These are phyloP conservation scores for Euphorbia peplus DNA, from an alignment of 345 rosid genomes.

Conservation along the genomic window DNA sequence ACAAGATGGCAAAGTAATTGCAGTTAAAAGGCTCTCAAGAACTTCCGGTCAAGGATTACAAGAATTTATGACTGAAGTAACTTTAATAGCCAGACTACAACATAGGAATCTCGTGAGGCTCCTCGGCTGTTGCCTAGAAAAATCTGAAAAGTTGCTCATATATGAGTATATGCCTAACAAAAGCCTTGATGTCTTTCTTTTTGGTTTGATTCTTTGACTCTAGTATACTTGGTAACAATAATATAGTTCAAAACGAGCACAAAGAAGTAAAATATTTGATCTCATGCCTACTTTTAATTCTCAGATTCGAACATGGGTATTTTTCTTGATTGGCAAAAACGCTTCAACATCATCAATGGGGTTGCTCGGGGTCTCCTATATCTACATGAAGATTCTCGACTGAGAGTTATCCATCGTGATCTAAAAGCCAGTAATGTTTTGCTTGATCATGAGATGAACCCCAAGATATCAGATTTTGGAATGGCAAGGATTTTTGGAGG, in stretches of 20 bases:
- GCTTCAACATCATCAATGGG: slow-evolving; percentile 33
- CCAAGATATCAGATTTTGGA: slow-evolving; percentile 38
- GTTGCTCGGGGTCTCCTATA: slow-evolving; percentile 39
- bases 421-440: slow-evolving; percentile 32
- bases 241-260: too few relatives aligned
- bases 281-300: background rate
- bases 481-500: slow-evolving; percentile 38
- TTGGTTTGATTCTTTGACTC: background rate
- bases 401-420: slow-evolving; percentile 35
- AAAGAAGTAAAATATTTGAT: too few relatives aligned
- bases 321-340: slow-evolving; percentile 30
- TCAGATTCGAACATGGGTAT: slow-evolving; percentile 10
- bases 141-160: slow-evolving; percentile 17
- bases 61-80: slow-evolving; percentile 27
- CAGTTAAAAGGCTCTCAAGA: slow-evolving; percentile 32
- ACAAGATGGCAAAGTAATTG: slow-evolving; percentile 22
- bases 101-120: slow-evolving; percentile 29
- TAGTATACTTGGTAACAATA: too few relatives aligned
- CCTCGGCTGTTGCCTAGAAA: slow-evolving; percentile 22
- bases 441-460: slow-evolving; percentile 24
- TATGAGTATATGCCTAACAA: slow-evolving; percentile 27
- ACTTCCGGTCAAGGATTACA: slow-evolving; percentile 25
- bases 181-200: slow-evolving; percentile 21
- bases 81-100: slow-evolving; percentile 23
- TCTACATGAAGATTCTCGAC: slow-evolving; percentile 43